Conservation (phyloP, 2,329 filamentous ascomycete species). For the Scorias spongiosa region DNA sequence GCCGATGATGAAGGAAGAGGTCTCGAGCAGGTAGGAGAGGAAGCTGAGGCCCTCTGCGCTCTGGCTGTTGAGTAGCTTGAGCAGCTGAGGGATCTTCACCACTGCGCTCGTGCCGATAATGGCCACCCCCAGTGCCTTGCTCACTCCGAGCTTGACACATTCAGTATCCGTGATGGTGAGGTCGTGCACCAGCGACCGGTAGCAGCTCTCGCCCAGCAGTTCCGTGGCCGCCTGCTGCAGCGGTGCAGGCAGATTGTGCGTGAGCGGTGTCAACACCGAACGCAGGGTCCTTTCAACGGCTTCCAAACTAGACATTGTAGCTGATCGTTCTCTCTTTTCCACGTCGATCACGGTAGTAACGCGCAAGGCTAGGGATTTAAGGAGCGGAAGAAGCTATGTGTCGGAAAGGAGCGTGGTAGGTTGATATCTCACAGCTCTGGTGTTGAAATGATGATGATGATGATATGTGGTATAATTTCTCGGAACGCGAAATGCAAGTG, state of each 20-base stretch:
- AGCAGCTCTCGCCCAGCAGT: slow-evolving; percentile 72
- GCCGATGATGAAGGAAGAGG: slow-evolving; percentile 69
- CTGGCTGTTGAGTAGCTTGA: slow-evolving; percentile 72
- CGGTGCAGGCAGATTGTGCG: slow-evolving; percentile 45
- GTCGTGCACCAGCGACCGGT: slow-evolving; percentile 71
- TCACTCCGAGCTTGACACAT: slow-evolving; percentile 80
- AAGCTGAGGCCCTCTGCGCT: slow-evolving; percentile 78
- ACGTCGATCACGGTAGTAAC: too few relatives aligned
- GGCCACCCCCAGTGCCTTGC: slow-evolving; percentile 81
- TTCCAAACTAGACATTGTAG: slow-evolving; percentile 23
- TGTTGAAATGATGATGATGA: too few relatives aligned
- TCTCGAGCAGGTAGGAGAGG: slow-evolving; percentile 85
- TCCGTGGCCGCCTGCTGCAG: slow-evolving; percentile 60
- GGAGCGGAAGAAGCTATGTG: too few relatives aligned
- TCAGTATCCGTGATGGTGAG: slow-evolving; percentile 61
- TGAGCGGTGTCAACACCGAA: slow-evolving; percentile 28
- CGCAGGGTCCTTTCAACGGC: slow-evolving; percentile 29
- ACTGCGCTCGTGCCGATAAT: slow-evolving; percentile 83
- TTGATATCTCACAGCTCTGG: too few relatives aligned
- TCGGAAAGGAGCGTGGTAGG: too few relatives aligned
- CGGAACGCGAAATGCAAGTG: too few relatives aligned
- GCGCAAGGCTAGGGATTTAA: too few relatives aligned
- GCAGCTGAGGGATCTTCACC: slow-evolving; percentile 92
- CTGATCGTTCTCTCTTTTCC: too few relatives aligned
- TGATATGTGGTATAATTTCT: too few relatives aligned